A percentile compares a stretch with the other conserved stretches of the same genome.
Evolutionary conservation across 768 basidiomycete genomes (phyloP).

Genomic region (Suillus plorans): DNA sequence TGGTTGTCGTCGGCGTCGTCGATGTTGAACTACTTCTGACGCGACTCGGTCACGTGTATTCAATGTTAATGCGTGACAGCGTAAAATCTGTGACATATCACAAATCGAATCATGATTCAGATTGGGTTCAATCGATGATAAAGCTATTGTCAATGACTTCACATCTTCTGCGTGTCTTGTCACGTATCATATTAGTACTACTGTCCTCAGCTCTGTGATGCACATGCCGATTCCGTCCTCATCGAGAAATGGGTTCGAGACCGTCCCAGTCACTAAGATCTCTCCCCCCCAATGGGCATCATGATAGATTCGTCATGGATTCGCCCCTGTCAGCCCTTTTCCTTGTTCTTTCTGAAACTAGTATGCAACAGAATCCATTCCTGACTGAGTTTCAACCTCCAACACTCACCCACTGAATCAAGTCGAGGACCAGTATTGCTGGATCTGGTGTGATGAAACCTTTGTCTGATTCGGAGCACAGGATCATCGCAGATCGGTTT

Average conservation of each 20-base stretch:
- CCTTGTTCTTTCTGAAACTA: not conserved
- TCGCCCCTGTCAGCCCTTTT: not conserved
- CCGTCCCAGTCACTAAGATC: not conserved
- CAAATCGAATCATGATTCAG: not conserved
- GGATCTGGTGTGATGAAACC: not conserved
- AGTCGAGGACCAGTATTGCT: not conserved
- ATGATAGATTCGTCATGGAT: not conserved
- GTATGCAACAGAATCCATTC: not conserved
- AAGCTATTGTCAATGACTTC: not conserved
- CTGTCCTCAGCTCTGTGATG: not conserved
- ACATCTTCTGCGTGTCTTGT: not conserved
- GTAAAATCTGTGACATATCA: not conserved
- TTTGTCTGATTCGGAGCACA: not conserved
- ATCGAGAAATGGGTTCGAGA: not conserved
- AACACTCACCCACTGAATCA: not conserved
- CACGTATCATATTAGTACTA: not conserved
- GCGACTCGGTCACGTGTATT: conserved; percentile 29
- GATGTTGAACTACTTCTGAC: conserved; percentile 12
- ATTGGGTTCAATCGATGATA: no score
- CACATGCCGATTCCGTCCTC: not conserved
- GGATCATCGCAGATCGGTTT: not conserved
- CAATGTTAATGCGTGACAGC: not conserved
- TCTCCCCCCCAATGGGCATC: no score
- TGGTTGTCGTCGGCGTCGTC: not conserved
- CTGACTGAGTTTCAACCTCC: not conserved